A percentile compares a stretch with the other conserved stretches of the same genome.
Evolutionary conservation across 306 rosid genomes (phyloP).

Genomic region (Crataegus laevigata): DNA sequence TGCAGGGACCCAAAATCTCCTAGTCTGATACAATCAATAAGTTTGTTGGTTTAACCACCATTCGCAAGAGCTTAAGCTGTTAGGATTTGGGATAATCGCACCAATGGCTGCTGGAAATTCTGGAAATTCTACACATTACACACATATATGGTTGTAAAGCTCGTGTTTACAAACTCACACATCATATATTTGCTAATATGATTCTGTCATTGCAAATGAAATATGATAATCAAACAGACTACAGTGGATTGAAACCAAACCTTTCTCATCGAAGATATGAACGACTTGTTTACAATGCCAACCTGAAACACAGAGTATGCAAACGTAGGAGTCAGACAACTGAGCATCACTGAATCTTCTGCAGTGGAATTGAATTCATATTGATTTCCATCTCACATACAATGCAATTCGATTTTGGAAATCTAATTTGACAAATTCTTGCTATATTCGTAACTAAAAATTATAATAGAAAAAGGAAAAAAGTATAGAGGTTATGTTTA

Average conservation of each 20-base stretch:
- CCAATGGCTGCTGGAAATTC: not conserved
- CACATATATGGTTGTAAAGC: not conserved
- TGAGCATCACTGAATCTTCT: not conserved
- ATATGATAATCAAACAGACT: not conserved
- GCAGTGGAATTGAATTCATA: not conserved
- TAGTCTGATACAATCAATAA: no score
- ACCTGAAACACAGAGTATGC: slow-evolving; percentile 42
- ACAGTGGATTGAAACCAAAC: slow-evolving; percentile 36
- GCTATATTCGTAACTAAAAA: not conserved
- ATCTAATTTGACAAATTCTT: not conserved
- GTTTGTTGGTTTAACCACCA: not conserved
- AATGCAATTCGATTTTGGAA: not conserved
- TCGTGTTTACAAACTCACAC: not conserved
- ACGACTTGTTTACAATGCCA: slow-evolving; percentile 51
- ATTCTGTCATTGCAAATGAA: not conserved
- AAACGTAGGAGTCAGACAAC: slow-evolving; percentile 5
- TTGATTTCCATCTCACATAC: not conserved
- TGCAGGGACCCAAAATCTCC: not conserved
- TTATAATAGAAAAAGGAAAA: not conserved
- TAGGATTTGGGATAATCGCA: not conserved
- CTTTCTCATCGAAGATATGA: slow-evolving; percentile 85
- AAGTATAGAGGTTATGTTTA: no score
- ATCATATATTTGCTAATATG: not conserved
- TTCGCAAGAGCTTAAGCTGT: not conserved
- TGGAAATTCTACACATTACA: not conserved